Evolutionary conservation across 441 rosid genomes (phyloP), one percentile per base, ranked within the genome.

Genomic region (Pelargonium myrrhifolium): DNA sequence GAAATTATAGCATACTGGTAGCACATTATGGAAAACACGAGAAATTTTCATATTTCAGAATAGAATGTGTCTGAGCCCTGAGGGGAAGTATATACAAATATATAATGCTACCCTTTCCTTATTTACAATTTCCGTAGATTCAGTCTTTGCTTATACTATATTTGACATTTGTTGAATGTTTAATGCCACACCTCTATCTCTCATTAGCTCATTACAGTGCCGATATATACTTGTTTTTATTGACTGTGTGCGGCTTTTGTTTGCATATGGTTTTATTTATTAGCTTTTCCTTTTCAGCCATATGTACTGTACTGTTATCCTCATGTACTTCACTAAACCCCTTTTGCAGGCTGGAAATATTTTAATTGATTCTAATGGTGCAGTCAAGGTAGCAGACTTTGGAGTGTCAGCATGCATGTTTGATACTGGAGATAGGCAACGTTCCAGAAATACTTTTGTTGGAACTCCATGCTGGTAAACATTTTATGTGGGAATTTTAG

Each of bases 361-460:
- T 74, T 79, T 94, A 74, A 43, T 94, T 72, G 92, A 87, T 80
- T 74, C 82, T 67, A 83, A 82, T 74, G 99, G 99, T 66, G 71
- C 82, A 21, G 86, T 94, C 72, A 94, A 87, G 89, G 77, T 92
- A 75, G 99, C 99, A 49, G 99, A 94, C 77, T 94, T 89, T 76
- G 97, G 99, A 61, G 98, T 94, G 47, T 92, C 98, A 63, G 97
- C 97, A 42, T 85, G 98, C 89, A 88, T 94, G 98, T 94, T 92
- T 74, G 98, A 94, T 78, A 77, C 96, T 1, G 99, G 99, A 75
- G 97, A 92, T 76, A 88, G 99, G 79, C 96, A 87, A 75, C 96
- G 93, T 40, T 84, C 96, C 6, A 84, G 99, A 83, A 94, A 94
- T 79, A 92, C 99, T 66, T 94, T 94, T 60, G 99, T 88, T 70